Percentiles rank a stretch among this genome's conserved stretches.
phyloP scores from a whole-genome alignment of 2,329 filamentous ascomycete genomes.

The Calonectria naviculata region DNA sequence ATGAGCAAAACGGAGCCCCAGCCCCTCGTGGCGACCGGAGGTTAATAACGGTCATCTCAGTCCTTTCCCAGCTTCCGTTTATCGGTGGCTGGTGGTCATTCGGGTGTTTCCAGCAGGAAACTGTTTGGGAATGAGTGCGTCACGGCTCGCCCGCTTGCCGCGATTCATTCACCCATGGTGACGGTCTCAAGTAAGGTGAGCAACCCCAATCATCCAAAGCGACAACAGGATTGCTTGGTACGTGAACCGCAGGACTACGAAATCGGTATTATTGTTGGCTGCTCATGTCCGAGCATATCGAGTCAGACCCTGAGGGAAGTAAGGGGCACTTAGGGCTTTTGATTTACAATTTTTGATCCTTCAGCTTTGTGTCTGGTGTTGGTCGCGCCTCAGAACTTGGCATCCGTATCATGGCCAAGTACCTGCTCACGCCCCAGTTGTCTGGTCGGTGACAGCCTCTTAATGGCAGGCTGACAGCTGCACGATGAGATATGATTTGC shows the following conservation, averaged over 20 bases:
- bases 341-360: neutral
- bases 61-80: neutral
- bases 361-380: neutral
- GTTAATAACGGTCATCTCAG: neutral
- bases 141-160: neutral
- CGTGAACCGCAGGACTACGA: neutral
- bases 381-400: neutral
- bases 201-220: neutral
- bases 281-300: neutral
- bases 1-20: neutral
- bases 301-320: neutral
- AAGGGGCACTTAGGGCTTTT: neutral
- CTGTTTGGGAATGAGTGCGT: neutral
- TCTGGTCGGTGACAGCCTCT: neutral
- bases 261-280: neutral
- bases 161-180: neutral
- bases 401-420: neutral
- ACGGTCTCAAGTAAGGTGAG: slow-evolving; percentile 7
- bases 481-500: neutral
- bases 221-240: neutral
- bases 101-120: neutral
- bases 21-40: neutral
- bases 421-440: neutral
- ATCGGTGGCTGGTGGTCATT: neutral
- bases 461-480: neutral